Percentiles rank a stretch among this genome's conserved stretches.
Conservation (phyloP, 78 protist genomes). For the Chrysochromulina parva region DNA sequence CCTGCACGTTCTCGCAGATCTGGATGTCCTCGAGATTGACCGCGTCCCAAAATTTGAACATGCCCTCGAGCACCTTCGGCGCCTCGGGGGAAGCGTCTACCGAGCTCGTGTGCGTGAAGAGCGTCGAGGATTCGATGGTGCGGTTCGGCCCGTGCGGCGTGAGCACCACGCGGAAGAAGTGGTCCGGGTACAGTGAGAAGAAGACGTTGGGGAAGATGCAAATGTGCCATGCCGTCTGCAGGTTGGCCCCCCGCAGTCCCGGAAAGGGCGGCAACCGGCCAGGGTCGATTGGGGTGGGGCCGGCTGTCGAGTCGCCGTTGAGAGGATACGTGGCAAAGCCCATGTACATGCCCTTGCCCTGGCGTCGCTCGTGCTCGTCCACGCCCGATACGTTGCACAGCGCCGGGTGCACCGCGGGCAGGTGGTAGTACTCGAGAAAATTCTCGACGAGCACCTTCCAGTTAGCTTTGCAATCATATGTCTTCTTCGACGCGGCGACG, state of each 20-base stretch:
- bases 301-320: neutral
- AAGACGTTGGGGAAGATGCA: neutral
- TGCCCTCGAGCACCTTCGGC: neutral
- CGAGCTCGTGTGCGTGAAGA: neutral
- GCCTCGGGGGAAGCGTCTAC: neutral
- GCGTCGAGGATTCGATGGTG: neutral
- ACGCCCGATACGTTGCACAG: neutral
- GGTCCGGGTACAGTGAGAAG: neutral
- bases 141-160: neutral
- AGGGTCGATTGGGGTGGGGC: constrained; percentile 9
- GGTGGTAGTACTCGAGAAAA: constrained; percentile 14
- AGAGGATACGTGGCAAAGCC: neutral
- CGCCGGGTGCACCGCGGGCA: constrained; percentile 13
- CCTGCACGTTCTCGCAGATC: neutral
- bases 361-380: neutral
- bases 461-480: neutral
- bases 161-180: neutral
- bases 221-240: neutral
- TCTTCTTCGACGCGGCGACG: neutral
- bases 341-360: constrained; percentile 28
- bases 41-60: neutral
- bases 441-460: constrained; percentile 16
- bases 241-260: neutral
- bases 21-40: neutral
- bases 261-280: neutral